A percentile compares a stretch with the other conserved stretches of the same genome.
These are phyloP conservation scores for Xylaria sp. DNA, from an alignment of 2,329 filamentous ascomycete genomes.

Conservation along the genomic window DNA sequence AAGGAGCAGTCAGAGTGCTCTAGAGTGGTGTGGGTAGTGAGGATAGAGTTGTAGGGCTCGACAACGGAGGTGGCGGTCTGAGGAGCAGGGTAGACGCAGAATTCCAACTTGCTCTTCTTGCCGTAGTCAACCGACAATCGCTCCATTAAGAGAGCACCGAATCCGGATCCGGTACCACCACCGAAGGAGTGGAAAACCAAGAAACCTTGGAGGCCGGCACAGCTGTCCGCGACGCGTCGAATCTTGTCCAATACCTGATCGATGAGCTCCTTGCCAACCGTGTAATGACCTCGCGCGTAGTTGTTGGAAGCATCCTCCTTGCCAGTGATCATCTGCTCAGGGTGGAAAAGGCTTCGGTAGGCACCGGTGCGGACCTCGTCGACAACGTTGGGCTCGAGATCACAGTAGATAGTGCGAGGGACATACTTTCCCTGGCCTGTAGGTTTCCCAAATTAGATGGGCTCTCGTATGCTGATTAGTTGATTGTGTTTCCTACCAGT, in stretches of 20 bases:
- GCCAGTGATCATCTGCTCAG: conserved; percentile 99
- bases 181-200: conserved; percentile 99
- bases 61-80: conserved; percentile 98
- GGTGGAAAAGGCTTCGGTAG: conserved; percentile 98
- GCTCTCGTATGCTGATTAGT: conserved; percentile 28
- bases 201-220: conserved; percentile 97
- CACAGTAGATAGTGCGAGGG: conserved; percentile 97
- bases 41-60: conserved; percentile 99
- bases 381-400: conserved; percentile 99
- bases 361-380: conserved; percentile 98
- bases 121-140: conserved; percentile 98
- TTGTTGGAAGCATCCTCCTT: conserved; percentile 99
- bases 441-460: conserved; percentile 36
- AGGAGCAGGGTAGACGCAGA: conserved; percentile 98
- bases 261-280: conserved; percentile 98
- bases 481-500: conserved; percentile 73
- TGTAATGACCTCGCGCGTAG: conserved; percentile 99
- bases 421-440: conserved; percentile 98
- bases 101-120: conserved; percentile 99
- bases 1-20: conserved; percentile 99
- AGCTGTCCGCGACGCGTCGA: conserved; percentile 96
- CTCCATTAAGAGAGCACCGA: conserved; percentile 98
- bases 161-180: conserved; percentile 98
- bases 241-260: conserved; percentile 98
- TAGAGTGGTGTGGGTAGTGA: conserved; percentile 98